Evolutionary conservation across 371 early-diverging fungal species (phyloP), one percentile per base, ranked within the genome.

Genomic region (Umbelopsis sp.): DNA sequence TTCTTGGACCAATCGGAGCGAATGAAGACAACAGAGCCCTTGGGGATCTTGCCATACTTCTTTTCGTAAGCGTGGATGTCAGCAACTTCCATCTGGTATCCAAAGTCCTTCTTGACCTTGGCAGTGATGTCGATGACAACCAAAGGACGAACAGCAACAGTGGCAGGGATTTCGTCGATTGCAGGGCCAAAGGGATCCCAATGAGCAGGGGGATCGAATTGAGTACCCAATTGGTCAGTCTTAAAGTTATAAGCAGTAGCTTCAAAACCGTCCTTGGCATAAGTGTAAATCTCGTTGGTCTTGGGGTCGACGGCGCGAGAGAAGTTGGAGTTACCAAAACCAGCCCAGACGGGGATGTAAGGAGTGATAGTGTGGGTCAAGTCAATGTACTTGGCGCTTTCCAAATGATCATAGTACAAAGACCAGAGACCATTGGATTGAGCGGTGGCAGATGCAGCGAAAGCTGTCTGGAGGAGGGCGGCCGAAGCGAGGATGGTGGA

Each of bases 151-250:
- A 78, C 72, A 25, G 78, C 78, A 72, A 73, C 72, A 10, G 78
- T 78, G 14, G 77, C 65, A 8, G 78, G 78, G 22, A 78, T 67
- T 66, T 78, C 78, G 69, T 78, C 78, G 1, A 76, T 50, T 1
- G 74, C 73, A 2, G 78, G 76, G 48, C 57, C 69, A 48, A 69
- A 68, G 25, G 78, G 74, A 50, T 74, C 76, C 67, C 75, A 78
- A 64, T 78, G 78, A 2, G 74, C 78, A 9, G 78, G 78, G 24
- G 78, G 72, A 18, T 78, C 78, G 48, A 78, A 74, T 67, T 78
- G 78, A 51, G 78, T 76, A 65, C 78, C 78, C 72, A 78, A 68
- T 72, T 78, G 78, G 62, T 78, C 78, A 3, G 78, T 78, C 11
- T 76, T 76, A 68, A 78, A 72, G 65, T 53, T 70, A 66, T 78